These are phyloP conservation scores for Cladobotryum protrusum DNA, from an alignment of 2,329 filamentous ascomycete species.

Conservation along the genomic window DNA sequence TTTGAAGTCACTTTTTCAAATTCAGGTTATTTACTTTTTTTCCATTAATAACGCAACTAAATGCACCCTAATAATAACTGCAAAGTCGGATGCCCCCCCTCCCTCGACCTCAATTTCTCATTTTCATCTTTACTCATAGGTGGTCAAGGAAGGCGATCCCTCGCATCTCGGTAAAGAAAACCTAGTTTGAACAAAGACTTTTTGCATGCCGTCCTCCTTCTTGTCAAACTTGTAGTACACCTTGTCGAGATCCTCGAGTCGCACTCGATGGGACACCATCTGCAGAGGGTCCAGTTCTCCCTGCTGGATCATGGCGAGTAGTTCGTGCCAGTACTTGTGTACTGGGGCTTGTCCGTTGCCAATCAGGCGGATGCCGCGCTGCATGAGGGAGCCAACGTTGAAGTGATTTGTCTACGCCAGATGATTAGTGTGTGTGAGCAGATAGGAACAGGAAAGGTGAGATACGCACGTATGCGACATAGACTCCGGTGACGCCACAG, in stretches of 20 bases:
- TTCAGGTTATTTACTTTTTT: no score
- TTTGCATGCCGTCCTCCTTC: slow-evolving; percentile 67
- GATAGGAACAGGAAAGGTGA: background rate
- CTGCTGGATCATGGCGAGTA: slow-evolving; percentile 61
- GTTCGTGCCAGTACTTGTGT: slow-evolving; percentile 74
- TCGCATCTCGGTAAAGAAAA: slow-evolving; percentile 43
- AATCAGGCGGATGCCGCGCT: slow-evolving; percentile 75
- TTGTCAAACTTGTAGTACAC: slow-evolving; percentile 59
- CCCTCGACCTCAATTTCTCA: no score
- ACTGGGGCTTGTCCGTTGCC: slow-evolving; percentile 65
- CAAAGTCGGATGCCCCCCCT: no score
- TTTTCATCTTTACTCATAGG: background rate
- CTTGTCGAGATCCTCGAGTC: slow-evolving; percentile 64
- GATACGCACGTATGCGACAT: slow-evolving; percentile 51
- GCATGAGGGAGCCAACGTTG: slow-evolving; percentile 64
- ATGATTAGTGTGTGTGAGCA: background rate
- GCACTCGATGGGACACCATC: slow-evolving; percentile 75
- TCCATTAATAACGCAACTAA: no score
- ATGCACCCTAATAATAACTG: no score
- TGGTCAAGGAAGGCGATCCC: slow-evolving; percentile 39
- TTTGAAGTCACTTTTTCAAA: no score
- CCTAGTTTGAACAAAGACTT: slow-evolving; percentile 63
- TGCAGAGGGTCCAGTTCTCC: slow-evolving; percentile 67
- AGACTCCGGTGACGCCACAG: slow-evolving; percentile 69
- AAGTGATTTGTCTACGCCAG: slow-evolving; percentile 22